phyloP scores from a whole-genome alignment of 768 basidiomycete genomes.

The Pisolithus orientalis region DNA sequence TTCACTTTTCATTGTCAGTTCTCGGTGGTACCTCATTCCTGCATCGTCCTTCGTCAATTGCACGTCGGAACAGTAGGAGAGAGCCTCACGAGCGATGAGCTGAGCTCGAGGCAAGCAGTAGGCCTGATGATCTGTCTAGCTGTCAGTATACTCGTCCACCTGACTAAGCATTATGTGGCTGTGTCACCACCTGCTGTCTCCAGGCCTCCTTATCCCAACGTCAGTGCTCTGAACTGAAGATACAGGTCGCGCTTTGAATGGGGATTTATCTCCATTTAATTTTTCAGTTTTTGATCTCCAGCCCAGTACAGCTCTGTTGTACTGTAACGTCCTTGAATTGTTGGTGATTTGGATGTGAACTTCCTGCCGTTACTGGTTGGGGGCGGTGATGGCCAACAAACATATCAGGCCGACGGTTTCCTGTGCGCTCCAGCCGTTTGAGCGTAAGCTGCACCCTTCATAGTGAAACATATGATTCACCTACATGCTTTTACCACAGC shows the following conservation, averaged over 20 bases:
- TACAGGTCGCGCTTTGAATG: slow-evolving; percentile 70
- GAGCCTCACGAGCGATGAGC: too few species aligned
- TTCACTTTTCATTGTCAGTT: slow-evolving; percentile 65
- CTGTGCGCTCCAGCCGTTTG: slow-evolving; percentile 82
- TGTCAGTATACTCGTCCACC: too few species aligned
- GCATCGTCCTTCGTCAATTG: slow-evolving; percentile 59
- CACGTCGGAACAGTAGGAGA: slow-evolving; percentile 27
- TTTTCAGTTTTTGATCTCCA: slow-evolving; percentile 77
- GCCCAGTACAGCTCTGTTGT: slow-evolving; percentile 60
- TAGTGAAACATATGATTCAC: background rate
- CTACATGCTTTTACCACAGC: slow-evolving; percentile 30
- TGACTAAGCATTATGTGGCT: too few species aligned
- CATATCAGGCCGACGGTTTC: slow-evolving; percentile 82
- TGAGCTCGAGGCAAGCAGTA: too few species aligned
- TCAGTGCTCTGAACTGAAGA: slow-evolving; percentile 63
- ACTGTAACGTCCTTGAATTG: slow-evolving; percentile 65
- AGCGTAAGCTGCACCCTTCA: slow-evolving; percentile 43
- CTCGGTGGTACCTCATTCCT: slow-evolving; percentile 68
- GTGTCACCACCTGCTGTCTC: too few species aligned
- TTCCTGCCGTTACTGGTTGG: slow-evolving; percentile 77
- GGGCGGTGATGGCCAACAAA: slow-evolving; percentile 66
- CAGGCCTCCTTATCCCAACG: too few species aligned
- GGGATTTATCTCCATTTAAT: slow-evolving; percentile 44
- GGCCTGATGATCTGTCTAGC: too few species aligned
- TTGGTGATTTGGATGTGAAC: slow-evolving; percentile 60